Conservation (phyloP, 371 early-diverging fungal species). For the Catenaria anguillulae region DNA sequence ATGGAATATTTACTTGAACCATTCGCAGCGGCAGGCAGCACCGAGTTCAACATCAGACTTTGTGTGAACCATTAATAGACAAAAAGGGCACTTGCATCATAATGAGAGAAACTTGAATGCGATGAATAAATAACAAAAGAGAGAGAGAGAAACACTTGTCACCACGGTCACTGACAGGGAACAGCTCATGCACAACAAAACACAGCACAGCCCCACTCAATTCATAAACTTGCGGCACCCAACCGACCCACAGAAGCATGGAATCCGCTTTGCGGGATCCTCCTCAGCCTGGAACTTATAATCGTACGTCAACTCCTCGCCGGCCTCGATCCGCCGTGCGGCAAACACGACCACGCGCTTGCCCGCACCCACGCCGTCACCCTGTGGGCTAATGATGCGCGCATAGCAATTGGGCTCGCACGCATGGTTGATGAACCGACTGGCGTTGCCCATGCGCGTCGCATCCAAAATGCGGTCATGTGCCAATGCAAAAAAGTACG, state of each 20-base stretch:
- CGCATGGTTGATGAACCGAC: constrained; percentile 48
- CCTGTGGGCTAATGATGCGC: constrained; percentile 19
- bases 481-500: constrained; percentile 13
- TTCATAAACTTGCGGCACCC: constrained; percentile 11
- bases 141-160: no score
- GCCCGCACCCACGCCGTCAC: no score
- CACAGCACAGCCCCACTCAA: no score
- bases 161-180: no score
- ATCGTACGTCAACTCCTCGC: constrained; percentile 43
- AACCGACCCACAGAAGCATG: constrained; percentile 12
- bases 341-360: constrained; percentile 37
- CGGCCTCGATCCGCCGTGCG: constrained; percentile 21
- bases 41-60: no score
- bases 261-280: constrained; percentile 4
- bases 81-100: no score
- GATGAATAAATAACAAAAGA: no score
- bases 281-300: constrained; percentile 33
- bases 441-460: constrained; percentile 33
- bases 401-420: constrained; percentile 40
- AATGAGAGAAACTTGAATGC: no score
- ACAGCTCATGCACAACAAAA: no score
- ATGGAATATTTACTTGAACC: no score
- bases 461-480: constrained; percentile 33
- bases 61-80: no score
- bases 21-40: no score